Conservation (phyloP, 1,139 yeast genomes). For the Saccharomyces uvarum region DNA sequence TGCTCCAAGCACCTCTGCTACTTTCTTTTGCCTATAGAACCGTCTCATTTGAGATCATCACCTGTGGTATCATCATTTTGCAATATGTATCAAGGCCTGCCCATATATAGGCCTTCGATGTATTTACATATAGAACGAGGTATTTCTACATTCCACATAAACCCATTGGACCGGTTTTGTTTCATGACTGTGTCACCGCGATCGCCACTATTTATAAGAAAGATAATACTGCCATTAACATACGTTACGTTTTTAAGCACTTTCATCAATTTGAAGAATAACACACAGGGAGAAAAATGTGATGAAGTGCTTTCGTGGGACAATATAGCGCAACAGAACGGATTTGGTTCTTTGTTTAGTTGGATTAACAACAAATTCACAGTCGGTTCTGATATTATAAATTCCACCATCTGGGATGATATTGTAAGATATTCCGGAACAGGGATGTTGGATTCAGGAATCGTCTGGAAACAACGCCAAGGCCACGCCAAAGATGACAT, state of each 20-base stretch:
- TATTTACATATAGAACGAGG: conserved; percentile 16
- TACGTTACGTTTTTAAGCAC: conserved; percentile 18
- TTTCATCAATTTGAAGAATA: conserved; percentile 12
- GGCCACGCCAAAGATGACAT: conserved; percentile 17
- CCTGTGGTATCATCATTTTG: not conserved
- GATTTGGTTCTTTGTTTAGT: conserved; percentile 11
- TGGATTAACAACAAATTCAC: conserved; percentile 15
- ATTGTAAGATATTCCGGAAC: conserved; percentile 16
- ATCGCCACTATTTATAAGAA: conserved; percentile 20
- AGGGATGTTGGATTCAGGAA: conserved; percentile 14
- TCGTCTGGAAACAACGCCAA: conserved; percentile 25
- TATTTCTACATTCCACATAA: conserved; percentile 22
- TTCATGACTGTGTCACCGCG: conserved; percentile 19
- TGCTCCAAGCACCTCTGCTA: conserved; percentile 20
- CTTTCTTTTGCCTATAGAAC: conserved; percentile 21
- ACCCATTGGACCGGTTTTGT: conserved; percentile 26
- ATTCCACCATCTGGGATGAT: conserved; percentile 13
- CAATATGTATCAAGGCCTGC: conserved; percentile 7
- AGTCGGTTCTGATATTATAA: conserved; percentile 10
- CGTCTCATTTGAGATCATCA: conserved; percentile 6
- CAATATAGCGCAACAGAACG: conserved; percentile 12
- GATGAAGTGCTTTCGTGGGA: conserved; percentile 16
- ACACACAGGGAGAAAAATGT: conserved; percentile 8
- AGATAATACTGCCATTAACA: conserved; percentile 19
- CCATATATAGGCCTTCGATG: conserved; percentile 20